Conservation (phyloP, 768 basidiomycete species). For the Suillus fuscotomentosus region DNA sequence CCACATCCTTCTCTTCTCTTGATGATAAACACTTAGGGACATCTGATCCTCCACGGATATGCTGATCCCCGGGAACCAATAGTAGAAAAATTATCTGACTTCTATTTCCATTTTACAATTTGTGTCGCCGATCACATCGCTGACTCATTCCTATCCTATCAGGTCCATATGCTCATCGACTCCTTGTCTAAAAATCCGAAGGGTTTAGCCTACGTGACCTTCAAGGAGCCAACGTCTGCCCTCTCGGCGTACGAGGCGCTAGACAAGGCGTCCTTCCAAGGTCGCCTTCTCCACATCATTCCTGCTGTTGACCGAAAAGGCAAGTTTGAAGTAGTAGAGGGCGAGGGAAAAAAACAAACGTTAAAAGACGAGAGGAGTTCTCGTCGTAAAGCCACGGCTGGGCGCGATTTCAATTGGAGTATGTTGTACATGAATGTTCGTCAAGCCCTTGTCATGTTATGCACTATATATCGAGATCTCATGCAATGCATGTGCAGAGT, state of each 20-base stretch:
- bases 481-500: conserved; percentile 49
- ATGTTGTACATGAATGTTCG: conserved; percentile 97
- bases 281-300: conserved; percentile 86
- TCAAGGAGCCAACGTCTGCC: conserved; percentile 43
- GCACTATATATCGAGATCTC: conserved; percentile 16
- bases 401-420: conserved; percentile 88
- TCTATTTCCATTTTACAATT: neutral
- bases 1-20: conserved; percentile 9
- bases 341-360: conserved; percentile 42
- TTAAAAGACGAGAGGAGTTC: conserved; percentile 59
- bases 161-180: conserved; percentile 62
- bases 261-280: conserved; percentile 87
- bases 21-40: conserved; percentile 50
- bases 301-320: conserved; percentile 73
- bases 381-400: conserved; percentile 65
- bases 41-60: conserved; percentile 44
- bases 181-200: conserved; percentile 45
- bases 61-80: conserved; percentile 48
- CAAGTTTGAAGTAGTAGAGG: conserved; percentile 41
- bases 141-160: neutral
- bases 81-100: conserved; percentile 50
- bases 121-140: neutral
- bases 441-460: conserved; percentile 26
- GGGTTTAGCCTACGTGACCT: conserved; percentile 64
- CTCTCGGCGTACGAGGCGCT: conserved; percentile 73